Base-by-base conservation (phyloP, 1,284 basidiomycete genomes). In the Wolfiporia cocos region DNA sequence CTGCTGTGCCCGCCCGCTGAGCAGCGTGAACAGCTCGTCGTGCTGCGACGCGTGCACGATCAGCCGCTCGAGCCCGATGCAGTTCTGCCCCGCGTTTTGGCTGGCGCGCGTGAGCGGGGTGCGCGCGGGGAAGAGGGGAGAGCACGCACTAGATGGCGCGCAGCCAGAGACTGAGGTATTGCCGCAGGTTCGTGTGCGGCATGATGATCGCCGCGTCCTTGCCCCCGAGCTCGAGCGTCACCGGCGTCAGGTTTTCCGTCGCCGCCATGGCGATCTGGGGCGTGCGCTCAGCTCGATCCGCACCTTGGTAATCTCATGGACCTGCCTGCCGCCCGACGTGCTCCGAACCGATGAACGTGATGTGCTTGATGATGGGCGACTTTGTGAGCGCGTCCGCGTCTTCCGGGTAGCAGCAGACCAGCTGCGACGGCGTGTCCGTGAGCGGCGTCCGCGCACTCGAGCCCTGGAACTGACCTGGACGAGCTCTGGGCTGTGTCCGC, bases 31-130 rank as follows among this genome's bases (percentile, higher is more conserved):
- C 39, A 99, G 76, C 5, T 80, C 73, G 23, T 86, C 76, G 51
- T 92, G 85, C 51, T 91, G 82, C 0, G 73, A 71, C 0, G 68
- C 60, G 53, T 92, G 90, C 24, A 98, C 91, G 34, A 98, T 77
- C 50, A 97, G 79, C 1, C 93, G 79, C 63, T 99, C 95, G 46
- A 95, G 89, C 21, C 94, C 93, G 52, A 96, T 95, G 61, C 95
- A 99, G 61, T 98, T 98, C 66, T 98, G 95, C 14, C 95, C 95
- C 32, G 78, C 76, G 48, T 91, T 92, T 71, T 93, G 91, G 69
- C 88, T 91, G 56, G n/a, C 14, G 18, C 21, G 14, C 11, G 28
- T 17, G 3, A 22, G 20, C n/a, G 37, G 26, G 23, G 14, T 12
- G 18, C 7, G 26, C 26, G 23, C 37, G 17, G 15, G 24, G 23